Conservation (phyloP, 345 rosid species). For the Psidium guajava region DNA sequence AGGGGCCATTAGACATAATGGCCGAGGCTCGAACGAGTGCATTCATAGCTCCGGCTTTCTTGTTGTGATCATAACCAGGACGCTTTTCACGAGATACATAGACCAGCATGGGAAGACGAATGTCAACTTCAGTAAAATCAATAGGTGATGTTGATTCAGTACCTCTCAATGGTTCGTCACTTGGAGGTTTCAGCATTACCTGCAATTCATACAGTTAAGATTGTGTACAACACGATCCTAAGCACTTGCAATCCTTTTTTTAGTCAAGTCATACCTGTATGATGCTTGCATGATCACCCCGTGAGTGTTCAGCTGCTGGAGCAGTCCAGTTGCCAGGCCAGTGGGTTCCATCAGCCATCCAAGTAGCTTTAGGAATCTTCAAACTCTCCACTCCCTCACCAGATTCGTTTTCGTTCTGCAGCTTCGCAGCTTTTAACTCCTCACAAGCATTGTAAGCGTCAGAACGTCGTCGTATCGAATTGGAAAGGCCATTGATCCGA, state of each 20-base stretch:
- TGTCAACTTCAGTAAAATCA: constrained; percentile 8
- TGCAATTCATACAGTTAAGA: neutral
- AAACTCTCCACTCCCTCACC: constrained; percentile 2
- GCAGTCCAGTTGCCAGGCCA: constrained; percentile 23
- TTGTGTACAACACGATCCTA: neutral
- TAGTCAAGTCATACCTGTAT: constrained; percentile 11
- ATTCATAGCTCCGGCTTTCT: constrained; percentile 25
- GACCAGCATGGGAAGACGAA: constrained; percentile 18
- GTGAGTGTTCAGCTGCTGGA: constrained; percentile 13
- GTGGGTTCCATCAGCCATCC: constrained; percentile 29
- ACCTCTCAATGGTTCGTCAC: constrained; percentile 10
- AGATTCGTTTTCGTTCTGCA: neutral
- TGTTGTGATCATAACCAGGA: constrained; percentile 20
- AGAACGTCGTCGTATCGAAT: constrained; percentile 16
- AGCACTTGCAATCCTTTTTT: neutral
- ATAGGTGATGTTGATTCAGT: neutral
- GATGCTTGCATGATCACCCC: constrained; percentile 22
- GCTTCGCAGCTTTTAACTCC: constrained; percentile 8
- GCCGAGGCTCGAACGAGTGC: constrained; percentile 16
- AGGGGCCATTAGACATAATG: constrained; percentile 16
- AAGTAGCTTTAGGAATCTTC: constrained; percentile 22
- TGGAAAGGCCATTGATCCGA: constrained; percentile 10
- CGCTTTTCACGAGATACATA: constrained; percentile 17
- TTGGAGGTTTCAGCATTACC: constrained; percentile 15
- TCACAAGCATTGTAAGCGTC: constrained; percentile 18